These are phyloP conservation scores for Xylaria grammica DNA, from an alignment of 495 filamentous ascomycete species.

Conservation along the genomic window DNA sequence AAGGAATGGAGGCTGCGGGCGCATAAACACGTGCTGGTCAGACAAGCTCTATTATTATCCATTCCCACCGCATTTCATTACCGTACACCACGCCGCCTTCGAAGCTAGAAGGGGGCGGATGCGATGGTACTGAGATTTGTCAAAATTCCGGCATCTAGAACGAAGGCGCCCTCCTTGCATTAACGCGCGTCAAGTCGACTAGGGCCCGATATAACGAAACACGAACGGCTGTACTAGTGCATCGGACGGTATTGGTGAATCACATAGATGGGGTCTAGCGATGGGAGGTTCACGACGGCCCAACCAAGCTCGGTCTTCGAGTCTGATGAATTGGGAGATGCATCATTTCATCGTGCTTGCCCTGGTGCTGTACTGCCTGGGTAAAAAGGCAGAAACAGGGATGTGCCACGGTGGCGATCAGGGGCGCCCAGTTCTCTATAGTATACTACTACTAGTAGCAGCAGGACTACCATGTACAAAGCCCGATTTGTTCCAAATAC, in stretches of 20 bases:
- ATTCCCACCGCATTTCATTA: neutral
- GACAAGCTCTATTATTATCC: constrained; percentile 17
- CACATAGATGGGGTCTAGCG: too few relatives aligned
- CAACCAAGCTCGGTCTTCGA: neutral
- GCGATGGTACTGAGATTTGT: neutral
- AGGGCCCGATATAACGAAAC: too few relatives aligned
- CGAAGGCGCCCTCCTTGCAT: neutral
- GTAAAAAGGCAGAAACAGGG: too few relatives aligned
- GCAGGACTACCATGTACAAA: neutral
- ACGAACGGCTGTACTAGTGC: neutral
- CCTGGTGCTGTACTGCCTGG: too few relatives aligned
- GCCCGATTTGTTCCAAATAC: constrained; percentile 1
- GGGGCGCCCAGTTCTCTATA: neutral
- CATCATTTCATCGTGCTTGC: neutral
- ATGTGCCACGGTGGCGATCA: constrained; percentile 9
- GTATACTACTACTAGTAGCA: neutral
- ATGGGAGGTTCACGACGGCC: too few relatives aligned
- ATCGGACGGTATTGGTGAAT: too few relatives aligned
- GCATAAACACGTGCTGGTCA: constrained; percentile 17
- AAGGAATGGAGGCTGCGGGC: neutral
- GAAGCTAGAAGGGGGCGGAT: neutral
- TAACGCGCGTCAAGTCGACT: constrained; percentile 2
- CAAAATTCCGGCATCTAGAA: constrained; percentile 11
- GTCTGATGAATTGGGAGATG: neutral
- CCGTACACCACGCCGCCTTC: neutral